phyloP scores from a whole-genome alignment of 495 filamentous ascomycete genomes.

The Chaetomium tenue region DNA sequence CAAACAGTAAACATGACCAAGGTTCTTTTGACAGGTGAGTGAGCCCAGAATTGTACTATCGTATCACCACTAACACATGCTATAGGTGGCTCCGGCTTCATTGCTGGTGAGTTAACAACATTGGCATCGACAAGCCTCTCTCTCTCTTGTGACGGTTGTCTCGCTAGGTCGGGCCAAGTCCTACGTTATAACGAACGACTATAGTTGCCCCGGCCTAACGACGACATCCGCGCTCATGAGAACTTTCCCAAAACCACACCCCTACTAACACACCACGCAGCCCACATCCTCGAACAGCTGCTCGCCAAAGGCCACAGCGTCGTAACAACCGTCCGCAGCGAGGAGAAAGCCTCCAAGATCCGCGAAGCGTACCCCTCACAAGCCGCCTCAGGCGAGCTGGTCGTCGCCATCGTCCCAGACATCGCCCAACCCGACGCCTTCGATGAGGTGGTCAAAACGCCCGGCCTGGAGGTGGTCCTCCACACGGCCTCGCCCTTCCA shows the following conservation, averaged over 20 bases:
- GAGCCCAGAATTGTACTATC: neutral
- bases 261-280: slow-evolving; percentile 36
- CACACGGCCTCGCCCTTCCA: slow-evolving; percentile 91
- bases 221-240: neutral
- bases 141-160: neutral
- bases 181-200: no score
- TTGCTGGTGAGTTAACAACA: slow-evolving; percentile 41
- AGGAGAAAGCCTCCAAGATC: slow-evolving; percentile 76
- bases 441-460: slow-evolving; percentile 71
- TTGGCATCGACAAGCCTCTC: neutral
- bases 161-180: neutral
- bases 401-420: slow-evolving; percentile 77
- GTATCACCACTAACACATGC: neutral
- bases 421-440: slow-evolving; percentile 75
- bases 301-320: slow-evolving; percentile 68
- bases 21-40: slow-evolving; percentile 58
- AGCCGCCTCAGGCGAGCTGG: slow-evolving; percentile 61
- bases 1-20: slow-evolving; percentile 50
- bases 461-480: slow-evolving; percentile 79
- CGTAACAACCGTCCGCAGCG: slow-evolving; percentile 78
- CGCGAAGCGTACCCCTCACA: slow-evolving; percentile 60
- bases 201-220: neutral
- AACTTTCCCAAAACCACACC: neutral
- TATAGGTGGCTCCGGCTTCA: slow-evolving; percentile 51
- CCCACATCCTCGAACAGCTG: slow-evolving; percentile 76